A percentile compares a stretch with the other conserved stretches of the same genome.
These are phyloP conservation scores for Evernia prunastri DNA, from an alignment of 495 filamentous ascomycete genomes.

Conservation along the genomic window DNA sequence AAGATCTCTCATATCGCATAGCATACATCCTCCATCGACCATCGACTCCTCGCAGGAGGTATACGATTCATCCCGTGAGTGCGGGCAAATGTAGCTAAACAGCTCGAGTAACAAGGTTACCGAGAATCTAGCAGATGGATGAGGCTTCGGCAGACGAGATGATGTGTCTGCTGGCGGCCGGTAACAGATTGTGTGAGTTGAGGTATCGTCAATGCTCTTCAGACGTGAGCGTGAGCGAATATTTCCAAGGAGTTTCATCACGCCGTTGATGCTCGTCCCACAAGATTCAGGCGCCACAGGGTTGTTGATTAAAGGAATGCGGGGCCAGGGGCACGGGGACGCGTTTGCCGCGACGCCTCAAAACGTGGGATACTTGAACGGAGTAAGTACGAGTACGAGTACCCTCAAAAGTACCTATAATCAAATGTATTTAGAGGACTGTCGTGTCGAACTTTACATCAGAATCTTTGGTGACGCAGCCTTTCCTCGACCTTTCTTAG, in stretches of 20 bases:
- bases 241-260: conserved; percentile 43
- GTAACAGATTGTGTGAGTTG: conserved; percentile 3
- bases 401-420: too few relatives aligned
- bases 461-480: background rate
- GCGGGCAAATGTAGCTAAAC: conserved; percentile 78
- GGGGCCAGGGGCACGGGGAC: background rate
- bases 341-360: conserved; percentile 7
- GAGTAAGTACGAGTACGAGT: background rate
- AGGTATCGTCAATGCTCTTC: conserved; percentile 25
- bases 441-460: too few relatives aligned
- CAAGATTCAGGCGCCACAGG: background rate
- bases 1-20: conserved; percentile 90
- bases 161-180: background rate
- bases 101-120: conserved; percentile 60
- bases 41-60: conserved; percentile 75
- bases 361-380: background rate
- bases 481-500: background rate
- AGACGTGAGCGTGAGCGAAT: conserved; percentile 37
- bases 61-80: conserved; percentile 68
- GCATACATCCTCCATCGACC: conserved; percentile 81
- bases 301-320: background rate
- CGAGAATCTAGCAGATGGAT: conserved; percentile 52
- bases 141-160: conserved; percentile 19
- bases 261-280: background rate
- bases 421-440: too few relatives aligned